These are phyloP conservation scores for Eucalyptus grandis DNA, from an alignment of 345 rosid species.

Conservation along the genomic window DNA sequence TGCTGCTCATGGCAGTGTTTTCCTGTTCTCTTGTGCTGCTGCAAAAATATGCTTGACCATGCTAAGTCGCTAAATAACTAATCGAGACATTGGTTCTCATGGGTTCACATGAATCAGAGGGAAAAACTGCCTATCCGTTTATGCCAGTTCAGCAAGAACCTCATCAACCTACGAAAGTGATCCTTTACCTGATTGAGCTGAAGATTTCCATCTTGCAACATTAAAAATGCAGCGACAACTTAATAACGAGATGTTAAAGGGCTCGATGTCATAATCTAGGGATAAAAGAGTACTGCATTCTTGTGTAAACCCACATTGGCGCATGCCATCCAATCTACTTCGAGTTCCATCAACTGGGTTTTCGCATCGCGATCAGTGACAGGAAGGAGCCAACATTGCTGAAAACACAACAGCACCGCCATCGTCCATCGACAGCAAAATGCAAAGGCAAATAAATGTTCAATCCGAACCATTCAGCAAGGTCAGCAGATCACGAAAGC, in stretches of 20 bases:
- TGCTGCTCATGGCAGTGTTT: background rate
- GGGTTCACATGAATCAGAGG: background rate
- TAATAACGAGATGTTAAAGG: background rate
- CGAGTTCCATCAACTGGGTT: background rate
- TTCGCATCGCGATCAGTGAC: accelerated
- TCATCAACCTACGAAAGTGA: background rate
- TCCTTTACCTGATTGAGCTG: background rate
- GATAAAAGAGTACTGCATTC: background rate
- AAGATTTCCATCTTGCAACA: background rate
- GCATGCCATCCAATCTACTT: background rate
- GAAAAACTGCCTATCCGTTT: background rate
- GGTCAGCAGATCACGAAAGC: background rate
- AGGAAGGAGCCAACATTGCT: background rate
- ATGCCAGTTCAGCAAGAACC: background rate
- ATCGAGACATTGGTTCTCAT: background rate
- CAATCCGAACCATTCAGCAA: background rate
- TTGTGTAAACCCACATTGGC: background rate
- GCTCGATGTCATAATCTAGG: background rate
- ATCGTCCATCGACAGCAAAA: background rate
- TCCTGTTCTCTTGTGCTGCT: background rate
- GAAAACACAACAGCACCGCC: background rate
- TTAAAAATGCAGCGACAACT: background rate
- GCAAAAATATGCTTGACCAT: background rate
- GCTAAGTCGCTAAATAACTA: background rate
- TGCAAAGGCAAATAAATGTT: background rate